Base-by-base conservation (phyloP, 2,329 filamentous ascomycete genomes). In the Cladosporium oxysporum region DNA sequence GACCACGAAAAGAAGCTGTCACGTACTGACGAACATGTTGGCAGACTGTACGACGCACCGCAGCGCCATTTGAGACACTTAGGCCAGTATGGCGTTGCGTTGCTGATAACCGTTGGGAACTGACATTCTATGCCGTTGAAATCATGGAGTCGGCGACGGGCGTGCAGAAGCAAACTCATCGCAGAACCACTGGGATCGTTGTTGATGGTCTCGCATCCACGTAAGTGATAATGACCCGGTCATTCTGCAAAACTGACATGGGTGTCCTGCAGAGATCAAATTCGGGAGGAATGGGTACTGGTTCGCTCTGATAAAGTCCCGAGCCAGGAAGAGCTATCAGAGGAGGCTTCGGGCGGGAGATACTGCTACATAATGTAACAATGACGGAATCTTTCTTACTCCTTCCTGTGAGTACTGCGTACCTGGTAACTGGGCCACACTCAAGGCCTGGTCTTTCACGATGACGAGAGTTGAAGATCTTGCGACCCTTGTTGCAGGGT, bases 1-100 rank as follows among this genome's bases (percentile, higher is more conserved):
- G 7, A 58, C 5, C 33, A 18, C 31, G 28, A 33, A 12, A 33
- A 16, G 50, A 23, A 47, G n/a, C n/a, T 23, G 1, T 12, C n/a
- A 16, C 23, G 28, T 47, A 26, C 55, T 58, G 33, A 58, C 33
- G 55, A 37, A 26, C 55, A 41, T 41, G 55, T 58, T 41, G 10
- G 55, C 37, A 61, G 58, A 44, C 18, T 50, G 41, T 6, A 49
- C 58, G 58, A 33, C 37, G 41, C 12, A n/a, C 18, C 11, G n/a
- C 23, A 53, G 59, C 33, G 10, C 44, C 28, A 10, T 62, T 62
- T 31, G 21, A 62, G 59, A 35, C 21, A 28, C 29, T 52, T 31
- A 62, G 23, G 5, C 44, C 59, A 41, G 31, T n/a, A 28, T 62
- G 59, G 59, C 59, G 59, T 14, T 16, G 26, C 47, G n/a, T 62